A percentile compares a stretch with the other conserved stretches of the same genome.
Conservation (phyloP, 495 filamentous ascomycete species). For the Aspergillus leporis region DNA sequence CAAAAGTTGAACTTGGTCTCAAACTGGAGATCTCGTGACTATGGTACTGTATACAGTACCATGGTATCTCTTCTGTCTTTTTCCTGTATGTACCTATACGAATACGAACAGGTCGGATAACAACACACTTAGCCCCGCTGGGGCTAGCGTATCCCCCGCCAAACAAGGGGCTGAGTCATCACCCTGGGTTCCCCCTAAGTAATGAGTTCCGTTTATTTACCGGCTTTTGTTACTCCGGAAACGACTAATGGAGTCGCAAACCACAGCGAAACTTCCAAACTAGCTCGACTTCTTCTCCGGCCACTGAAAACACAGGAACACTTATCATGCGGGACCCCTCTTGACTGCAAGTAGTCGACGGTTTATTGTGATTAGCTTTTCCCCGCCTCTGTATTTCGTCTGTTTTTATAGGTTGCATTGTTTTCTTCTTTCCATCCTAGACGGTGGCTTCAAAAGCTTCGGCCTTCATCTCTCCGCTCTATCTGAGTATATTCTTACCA, state of each 20-base stretch:
- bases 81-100: background rate
- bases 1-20: background rate
- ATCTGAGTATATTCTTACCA: background rate
- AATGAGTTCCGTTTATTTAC: slow-evolving; percentile 36
- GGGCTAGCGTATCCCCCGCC: slow-evolving; percentile 16
- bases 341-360: slow-evolving; percentile 7
- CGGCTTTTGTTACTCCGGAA: slow-evolving; percentile 40
- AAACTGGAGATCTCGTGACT: background rate
- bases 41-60: background rate
- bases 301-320: background rate
- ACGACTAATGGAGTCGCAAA: slow-evolving; percentile 16
- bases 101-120: no score
- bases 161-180: slow-evolving; percentile 27
- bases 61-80: background rate
- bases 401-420: slow-evolving; percentile 1
- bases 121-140: slow-evolving; percentile 21
- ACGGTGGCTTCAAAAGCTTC: slow-evolving; percentile 11
- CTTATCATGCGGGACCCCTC: background rate
- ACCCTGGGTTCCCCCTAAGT: background rate
- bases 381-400: slow-evolving; percentile 1
- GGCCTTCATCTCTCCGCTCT: slow-evolving; percentile 16
- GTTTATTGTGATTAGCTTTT: slow-evolving; percentile 11
- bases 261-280: background rate
- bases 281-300: background rate
- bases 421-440: slow-evolving; percentile 7